Conservation (phyloP, 495 filamentous ascomycete species). For the Penicillium desertorum region DNA sequence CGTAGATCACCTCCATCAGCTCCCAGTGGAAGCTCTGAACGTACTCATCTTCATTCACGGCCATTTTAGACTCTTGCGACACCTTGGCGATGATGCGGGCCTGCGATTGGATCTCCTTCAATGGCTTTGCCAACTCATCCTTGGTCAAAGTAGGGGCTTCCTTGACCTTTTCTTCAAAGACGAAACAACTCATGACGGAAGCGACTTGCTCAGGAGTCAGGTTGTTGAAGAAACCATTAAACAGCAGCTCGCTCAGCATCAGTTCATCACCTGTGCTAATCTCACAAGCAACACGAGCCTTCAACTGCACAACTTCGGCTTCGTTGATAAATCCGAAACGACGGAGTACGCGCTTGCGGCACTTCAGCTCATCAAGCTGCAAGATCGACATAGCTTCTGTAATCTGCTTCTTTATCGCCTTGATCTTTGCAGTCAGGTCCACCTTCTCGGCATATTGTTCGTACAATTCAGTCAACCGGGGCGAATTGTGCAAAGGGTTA, state of each 20-base stretch:
- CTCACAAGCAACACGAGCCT: conserved; percentile 94
- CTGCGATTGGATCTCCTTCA: conserved; percentile 77
- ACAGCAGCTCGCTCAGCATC: conserved; percentile 86
- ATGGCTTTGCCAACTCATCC: conserved; percentile 83
- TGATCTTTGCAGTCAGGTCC: conserved; percentile 72
- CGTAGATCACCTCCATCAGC: conserved; percentile 93
- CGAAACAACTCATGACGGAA: conserved; percentile 83
- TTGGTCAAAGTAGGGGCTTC: conserved; percentile 60
- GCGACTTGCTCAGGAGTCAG: conserved; percentile 83
- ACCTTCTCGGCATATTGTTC: conserved; percentile 81
- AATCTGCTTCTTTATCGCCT: conserved; percentile 82
- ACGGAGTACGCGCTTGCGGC: conserved; percentile 91
- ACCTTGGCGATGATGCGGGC: conserved; percentile 87
- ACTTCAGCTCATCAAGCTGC: conserved; percentile 94
- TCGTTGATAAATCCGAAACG: conserved; percentile 96
- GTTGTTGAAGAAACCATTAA: conserved; percentile 98
- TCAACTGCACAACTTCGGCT: conserved; percentile 87
- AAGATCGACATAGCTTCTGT: conserved; percentile 76
- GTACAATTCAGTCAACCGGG: conserved; percentile 76
- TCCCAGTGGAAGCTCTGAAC: conserved; percentile 82
- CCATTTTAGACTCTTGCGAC: conserved; percentile 86
- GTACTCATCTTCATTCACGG: conserved; percentile 90
- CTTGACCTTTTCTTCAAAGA: conserved; percentile 92
- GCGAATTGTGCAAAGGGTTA: conserved; percentile 88
- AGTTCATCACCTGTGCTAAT: conserved; percentile 93